These are phyloP conservation scores for Curvularia sp. DNA, from an alignment of 2,329 filamentous ascomycete genomes.

Conservation along the genomic window DNA sequence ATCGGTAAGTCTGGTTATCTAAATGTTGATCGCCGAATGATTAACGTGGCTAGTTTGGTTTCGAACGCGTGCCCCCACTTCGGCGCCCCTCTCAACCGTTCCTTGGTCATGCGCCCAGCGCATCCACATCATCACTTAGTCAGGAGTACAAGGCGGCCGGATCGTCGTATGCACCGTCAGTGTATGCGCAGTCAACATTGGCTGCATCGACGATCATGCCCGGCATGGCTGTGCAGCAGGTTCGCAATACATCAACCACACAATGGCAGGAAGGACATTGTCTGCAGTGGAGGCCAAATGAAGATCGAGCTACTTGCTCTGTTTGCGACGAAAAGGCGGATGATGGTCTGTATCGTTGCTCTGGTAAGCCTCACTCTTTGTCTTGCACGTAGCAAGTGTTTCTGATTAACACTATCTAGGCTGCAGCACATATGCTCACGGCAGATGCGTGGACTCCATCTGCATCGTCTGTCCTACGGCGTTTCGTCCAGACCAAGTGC, in stretches of 20 bases:
- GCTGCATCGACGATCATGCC: constrained; percentile 89
- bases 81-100: constrained; percentile 73
- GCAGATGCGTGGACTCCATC: constrained; percentile 65
- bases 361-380: constrained; percentile 51
- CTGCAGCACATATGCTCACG: constrained; percentile 65
- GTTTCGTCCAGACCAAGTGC: constrained; percentile 71
- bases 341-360: constrained; percentile 79
- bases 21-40: constrained; percentile 33
- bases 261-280: constrained; percentile 88
- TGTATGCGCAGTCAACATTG: constrained; percentile 85
- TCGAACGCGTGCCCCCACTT: constrained; percentile 72
- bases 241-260: constrained; percentile 77
- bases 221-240: constrained; percentile 79
- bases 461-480: constrained; percentile 71
- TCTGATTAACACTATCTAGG: constrained; percentile 50
- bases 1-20: constrained; percentile 60
- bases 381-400: constrained; percentile 9
- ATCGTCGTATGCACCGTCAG: constrained; percentile 74
- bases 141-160: constrained; percentile 61
- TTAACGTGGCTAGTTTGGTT: constrained; percentile 65
- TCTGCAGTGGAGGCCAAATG: constrained; percentile 69
- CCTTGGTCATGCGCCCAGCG: constrained; percentile 67
- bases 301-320: constrained; percentile 69
- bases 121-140: constrained; percentile 70
- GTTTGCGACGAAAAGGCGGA: constrained; percentile 78